These are phyloP conservation scores for Spinellus fusiger DNA, from an alignment of 192 early-diverging fungal genomes.

Conservation along the genomic window DNA sequence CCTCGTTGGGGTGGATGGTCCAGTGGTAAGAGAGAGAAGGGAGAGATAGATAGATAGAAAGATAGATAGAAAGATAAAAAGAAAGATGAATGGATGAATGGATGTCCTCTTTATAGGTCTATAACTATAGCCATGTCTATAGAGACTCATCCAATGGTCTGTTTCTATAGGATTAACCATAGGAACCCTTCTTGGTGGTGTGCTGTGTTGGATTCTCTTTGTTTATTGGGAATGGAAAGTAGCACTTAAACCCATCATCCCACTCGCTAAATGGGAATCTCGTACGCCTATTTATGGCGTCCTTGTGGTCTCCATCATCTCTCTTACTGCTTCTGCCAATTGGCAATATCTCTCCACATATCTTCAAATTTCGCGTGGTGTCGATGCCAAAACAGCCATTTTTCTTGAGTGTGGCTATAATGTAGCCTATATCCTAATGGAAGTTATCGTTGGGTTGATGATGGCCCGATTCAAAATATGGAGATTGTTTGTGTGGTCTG, in stretches of 20 bases:
- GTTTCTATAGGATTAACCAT: constrained; percentile 4
- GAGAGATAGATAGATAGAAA: no score
- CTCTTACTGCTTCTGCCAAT: constrained; percentile 8
- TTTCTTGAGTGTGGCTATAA: constrained; percentile 17
- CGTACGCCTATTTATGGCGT: constrained; percentile 17
- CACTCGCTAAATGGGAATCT: constrained; percentile 8
- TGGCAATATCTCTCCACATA: constrained; percentile 20
- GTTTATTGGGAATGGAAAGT: constrained; percentile 20
- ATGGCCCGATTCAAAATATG: constrained; percentile 14
- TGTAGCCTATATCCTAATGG: constrained; percentile 13
- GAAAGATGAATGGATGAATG: no score
- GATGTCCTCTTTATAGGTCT: no score
- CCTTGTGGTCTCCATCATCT: constrained; percentile 5
- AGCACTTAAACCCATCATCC: constrained; percentile 11
- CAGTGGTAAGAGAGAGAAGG: constrained; percentile 4
- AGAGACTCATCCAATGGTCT: no score
- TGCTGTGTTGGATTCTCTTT: constrained; percentile 2
- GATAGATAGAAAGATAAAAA: no score
- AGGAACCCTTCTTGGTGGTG: constrained; percentile 13
- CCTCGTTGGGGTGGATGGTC: constrained; percentile 12
- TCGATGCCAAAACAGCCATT: constrained; percentile 9
- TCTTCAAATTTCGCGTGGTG: constrained; percentile 12
- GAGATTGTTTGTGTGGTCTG: constrained; percentile 17
- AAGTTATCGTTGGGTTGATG: constrained; percentile 13
- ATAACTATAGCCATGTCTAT: no score